Evolutionary conservation across 2,329 filamentous ascomycete species (phyloP).

Genomic region (Exophiala viscosa): DNA sequence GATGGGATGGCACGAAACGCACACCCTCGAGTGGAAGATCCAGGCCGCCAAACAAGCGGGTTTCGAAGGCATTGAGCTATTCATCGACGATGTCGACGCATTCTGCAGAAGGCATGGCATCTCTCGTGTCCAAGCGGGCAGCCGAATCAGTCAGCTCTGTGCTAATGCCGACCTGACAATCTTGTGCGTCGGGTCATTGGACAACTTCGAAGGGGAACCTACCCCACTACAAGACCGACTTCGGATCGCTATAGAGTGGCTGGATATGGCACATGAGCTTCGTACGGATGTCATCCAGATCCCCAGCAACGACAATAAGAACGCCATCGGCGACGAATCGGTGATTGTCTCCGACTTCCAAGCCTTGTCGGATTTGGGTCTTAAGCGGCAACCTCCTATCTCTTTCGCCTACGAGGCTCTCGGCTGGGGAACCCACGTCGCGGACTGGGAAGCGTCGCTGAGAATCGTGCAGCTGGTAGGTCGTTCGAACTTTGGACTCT

Average conservation of each 20-base stretch:
- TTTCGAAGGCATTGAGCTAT: slow-evolving; percentile 69
- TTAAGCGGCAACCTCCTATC: neutral
- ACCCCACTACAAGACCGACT: slow-evolving; percentile 32
- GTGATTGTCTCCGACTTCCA: slow-evolving; percentile 33
- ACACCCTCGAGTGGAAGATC: slow-evolving; percentile 64
- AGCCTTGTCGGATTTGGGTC: slow-evolving; percentile 32
- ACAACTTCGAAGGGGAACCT: slow-evolving; percentile 37
- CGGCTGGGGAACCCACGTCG: slow-evolving; percentile 34
- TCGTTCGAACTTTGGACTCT: slow-evolving; percentile 37
- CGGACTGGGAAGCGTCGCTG: slow-evolving; percentile 35
- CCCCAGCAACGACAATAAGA: slow-evolving; percentile 30
- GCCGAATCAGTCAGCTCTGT: slow-evolving; percentile 52
- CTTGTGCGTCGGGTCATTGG: slow-evolving; percentile 35
- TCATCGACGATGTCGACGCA: slow-evolving; percentile 69
- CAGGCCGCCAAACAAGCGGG: slow-evolving; percentile 62
- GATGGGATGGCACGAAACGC: slow-evolving; percentile 63
- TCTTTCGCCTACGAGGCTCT: slow-evolving; percentile 35
- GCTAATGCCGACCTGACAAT: slow-evolving; percentile 32
- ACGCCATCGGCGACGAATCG: slow-evolving; percentile 30
- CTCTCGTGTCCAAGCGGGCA: slow-evolving; percentile 57
- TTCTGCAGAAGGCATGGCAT: slow-evolving; percentile 46
- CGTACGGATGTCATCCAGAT: slow-evolving; percentile 33
- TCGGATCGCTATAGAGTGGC: slow-evolving; percentile 32
- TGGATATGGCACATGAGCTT: slow-evolving; percentile 28
- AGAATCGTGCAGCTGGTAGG: slow-evolving; percentile 30